Percentiles rank a stretch among this genome's conserved stretches.
phyloP scores from a whole-genome alignment of 768 basidiomycete species.

The Tulasnella sp. region DNA sequence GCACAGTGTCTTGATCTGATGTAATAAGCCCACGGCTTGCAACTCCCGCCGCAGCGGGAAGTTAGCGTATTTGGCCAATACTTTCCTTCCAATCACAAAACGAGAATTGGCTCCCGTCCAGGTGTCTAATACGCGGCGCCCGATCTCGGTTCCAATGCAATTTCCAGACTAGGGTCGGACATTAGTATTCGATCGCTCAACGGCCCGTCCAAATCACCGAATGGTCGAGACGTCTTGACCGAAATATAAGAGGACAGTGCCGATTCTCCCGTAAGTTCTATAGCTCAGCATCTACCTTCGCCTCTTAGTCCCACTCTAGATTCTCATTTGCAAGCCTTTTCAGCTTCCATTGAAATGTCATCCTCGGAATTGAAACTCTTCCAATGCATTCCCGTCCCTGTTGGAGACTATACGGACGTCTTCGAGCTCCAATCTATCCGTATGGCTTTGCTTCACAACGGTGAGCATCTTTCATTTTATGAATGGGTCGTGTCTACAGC shows the following conservation, averaged over 20 bases:
- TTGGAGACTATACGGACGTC: background rate
- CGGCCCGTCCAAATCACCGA: too few relatives aligned
- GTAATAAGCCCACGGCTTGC: background rate
- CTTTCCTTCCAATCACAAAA: background rate
- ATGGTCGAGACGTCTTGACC: too few relatives aligned
- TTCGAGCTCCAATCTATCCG: constrained; percentile 19
- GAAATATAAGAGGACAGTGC: too few relatives aligned
- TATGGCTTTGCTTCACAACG: constrained; percentile 18
- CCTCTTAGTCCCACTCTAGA: background rate
- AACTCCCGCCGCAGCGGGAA: background rate
- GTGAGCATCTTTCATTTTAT: background rate
- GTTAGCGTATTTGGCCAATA: background rate
- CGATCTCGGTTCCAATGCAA: too few relatives aligned
- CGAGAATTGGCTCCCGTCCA: background rate
- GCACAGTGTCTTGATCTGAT: background rate
- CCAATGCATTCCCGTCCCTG: constrained; percentile 14
- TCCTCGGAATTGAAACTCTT: background rate
- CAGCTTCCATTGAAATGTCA: background rate
- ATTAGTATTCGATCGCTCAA: too few relatives aligned
- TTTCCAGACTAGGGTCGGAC: too few relatives aligned
- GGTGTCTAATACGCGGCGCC: background rate
- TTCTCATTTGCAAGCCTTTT: background rate
- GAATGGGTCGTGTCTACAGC: background rate
- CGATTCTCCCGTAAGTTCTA: too few relatives aligned
- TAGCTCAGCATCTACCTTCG: background rate